These are phyloP conservation scores for Cubamyces lactineus DNA, from an alignment of 768 basidiomycete species.

Conservation along the genomic window DNA sequence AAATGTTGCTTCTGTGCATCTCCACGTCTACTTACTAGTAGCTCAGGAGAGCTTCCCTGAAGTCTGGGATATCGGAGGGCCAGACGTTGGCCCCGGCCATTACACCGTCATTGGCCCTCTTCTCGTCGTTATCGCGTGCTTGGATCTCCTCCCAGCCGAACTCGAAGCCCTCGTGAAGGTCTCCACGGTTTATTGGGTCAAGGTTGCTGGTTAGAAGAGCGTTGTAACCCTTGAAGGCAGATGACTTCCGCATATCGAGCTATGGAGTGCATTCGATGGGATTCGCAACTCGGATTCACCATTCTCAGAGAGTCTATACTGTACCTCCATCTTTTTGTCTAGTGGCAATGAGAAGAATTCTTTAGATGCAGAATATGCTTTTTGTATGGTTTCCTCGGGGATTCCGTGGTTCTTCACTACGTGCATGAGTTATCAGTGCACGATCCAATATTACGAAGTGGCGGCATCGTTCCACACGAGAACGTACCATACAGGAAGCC, in stretches of 20 bases:
- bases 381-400: constrained; percentile 49
- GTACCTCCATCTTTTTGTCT: constrained; percentile 68
- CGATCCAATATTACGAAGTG: not conserved
- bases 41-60: constrained; percentile 57
- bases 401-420: constrained; percentile 81
- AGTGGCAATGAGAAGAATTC: constrained; percentile 69
- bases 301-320: not conserved
- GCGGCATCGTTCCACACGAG: not conserved
- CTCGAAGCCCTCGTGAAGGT: constrained; percentile 91
- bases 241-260: constrained; percentile 68
- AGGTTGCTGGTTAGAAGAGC: constrained; percentile 74
- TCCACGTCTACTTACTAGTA: constrained; percentile 62
- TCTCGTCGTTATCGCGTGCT: constrained; percentile 30
- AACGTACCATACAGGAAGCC: constrained; percentile 82
- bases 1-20: constrained; percentile 12
- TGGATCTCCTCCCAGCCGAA: constrained; percentile 70
- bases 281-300: not conserved
- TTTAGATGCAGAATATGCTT: constrained; percentile 51
- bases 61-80: constrained; percentile 65
- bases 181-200: constrained; percentile 76
- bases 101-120: constrained; percentile 47
- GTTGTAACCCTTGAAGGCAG: constrained; percentile 80
- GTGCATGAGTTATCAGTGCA: not conserved
- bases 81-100: constrained; percentile 81
- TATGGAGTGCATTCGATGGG: constrained; percentile 30